These are phyloP conservation scores for Amphirosellinia nigrospora DNA, from an alignment of 495 filamentous ascomycete species.

Conservation along the genomic window DNA sequence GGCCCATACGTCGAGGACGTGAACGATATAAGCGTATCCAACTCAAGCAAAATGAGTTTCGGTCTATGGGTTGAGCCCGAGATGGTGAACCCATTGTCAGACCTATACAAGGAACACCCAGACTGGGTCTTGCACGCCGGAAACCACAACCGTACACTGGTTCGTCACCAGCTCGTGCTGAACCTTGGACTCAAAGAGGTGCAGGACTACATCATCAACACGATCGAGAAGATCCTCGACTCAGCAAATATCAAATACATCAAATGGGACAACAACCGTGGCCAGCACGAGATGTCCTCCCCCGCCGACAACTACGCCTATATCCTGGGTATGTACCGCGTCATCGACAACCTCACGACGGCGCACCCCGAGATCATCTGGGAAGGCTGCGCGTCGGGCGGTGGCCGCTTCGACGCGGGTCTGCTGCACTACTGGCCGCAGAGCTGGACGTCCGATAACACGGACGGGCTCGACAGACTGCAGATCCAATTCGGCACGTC, in stretches of 20 bases:
- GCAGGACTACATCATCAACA: conserved; percentile 59
- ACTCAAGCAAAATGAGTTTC: conserved; percentile 53
- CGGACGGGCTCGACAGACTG: conserved; percentile 58
- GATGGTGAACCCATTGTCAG: conserved; percentile 63
- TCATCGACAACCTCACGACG: conserved; percentile 59
- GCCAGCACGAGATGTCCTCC: conserved; percentile 57
- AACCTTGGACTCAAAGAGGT: conserved; percentile 60
- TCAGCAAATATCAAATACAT: conserved; percentile 58
- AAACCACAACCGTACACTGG: conserved; percentile 55
- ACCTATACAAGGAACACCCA: conserved; percentile 58
- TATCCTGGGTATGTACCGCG: conserved; percentile 61
- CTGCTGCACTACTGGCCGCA: conserved; percentile 63
- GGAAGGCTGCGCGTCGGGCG: conserved; percentile 64
- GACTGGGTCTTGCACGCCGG: conserved; percentile 62
- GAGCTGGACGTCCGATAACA: conserved; percentile 64
- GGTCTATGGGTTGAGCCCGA: conserved; percentile 66
- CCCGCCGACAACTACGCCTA: conserved; percentile 57
- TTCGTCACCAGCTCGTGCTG: conserved; percentile 59
- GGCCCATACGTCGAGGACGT: conserved; percentile 49
- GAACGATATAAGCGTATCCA: conserved; percentile 48
- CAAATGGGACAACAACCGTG: conserved; percentile 66
- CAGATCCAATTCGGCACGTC: conserved; percentile 63
- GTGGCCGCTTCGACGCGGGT: conserved; percentile 61
- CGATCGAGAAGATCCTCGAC: conserved; percentile 53
- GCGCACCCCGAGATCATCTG: conserved; percentile 60